Evolutionary conservation across 805 yeast genomes (phyloP), one percentile per base, ranked within the genome.

Genomic region (Lachancea dasiensis): DNA sequence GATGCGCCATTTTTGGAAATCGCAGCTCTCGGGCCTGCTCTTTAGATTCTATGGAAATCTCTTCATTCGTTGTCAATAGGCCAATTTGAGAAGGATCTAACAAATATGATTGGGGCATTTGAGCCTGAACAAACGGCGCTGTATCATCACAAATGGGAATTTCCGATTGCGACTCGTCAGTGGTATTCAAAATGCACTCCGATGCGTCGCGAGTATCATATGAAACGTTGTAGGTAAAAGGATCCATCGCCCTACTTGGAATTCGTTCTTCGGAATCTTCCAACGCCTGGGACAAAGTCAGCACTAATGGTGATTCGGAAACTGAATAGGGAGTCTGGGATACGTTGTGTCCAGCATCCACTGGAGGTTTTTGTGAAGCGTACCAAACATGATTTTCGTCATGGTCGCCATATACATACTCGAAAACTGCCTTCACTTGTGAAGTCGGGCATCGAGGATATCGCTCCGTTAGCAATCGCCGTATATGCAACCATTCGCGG

Each of bases 401-500:
- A 16, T n/a, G 17, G 14, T 20, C 32, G 4, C 61, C 61, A 41
- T 58, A 55, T n/a, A 56, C 31, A 37, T 51, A 48, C 3, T 39
- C 39, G 24, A 49, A 51, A 3, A 54, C 52, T 13, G 46, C 49
- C 15, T 43, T 38, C 5, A 55, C 36, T 14, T 57, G 60, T 4
- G 44, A 36, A 19, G 38, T 30, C 6, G 42, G 44, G 22, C 46
- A 44, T 6, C 47, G 46, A 1, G 60, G 59, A 28, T 56, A 51
- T 8, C 45, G 47, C 9, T 48, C 42, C 16, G 42, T 16, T 10
- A 60, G 28, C 14, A 44, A 31, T 7, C 26, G 26, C 11, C 44
- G 44, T 8, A 56, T 51, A 18, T 34, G 25, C 6, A 39, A 31
- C 64, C 64, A 60, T 35, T 60, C 64, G 24, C 47, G 45, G 11